These are phyloP conservation scores for fission yeast (Schizosaccharomyces pombe) DNA, from an alignment of 805 yeast genomes.

Conservation along the genomic window DNA sequence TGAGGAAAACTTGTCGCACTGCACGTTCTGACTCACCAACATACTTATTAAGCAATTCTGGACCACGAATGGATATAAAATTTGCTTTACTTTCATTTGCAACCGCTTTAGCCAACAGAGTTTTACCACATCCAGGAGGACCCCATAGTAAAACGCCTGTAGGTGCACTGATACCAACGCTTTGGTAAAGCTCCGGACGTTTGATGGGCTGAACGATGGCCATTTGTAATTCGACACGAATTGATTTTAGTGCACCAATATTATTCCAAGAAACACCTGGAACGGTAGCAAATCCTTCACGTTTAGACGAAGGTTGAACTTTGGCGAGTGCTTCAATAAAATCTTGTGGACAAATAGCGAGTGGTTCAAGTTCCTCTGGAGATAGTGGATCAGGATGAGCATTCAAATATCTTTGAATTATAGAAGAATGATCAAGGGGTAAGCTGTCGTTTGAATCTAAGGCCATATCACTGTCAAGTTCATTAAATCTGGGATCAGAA, in stretches of 20 bases:
- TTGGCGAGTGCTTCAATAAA: constrained; percentile 70
- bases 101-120: constrained; percentile 85
- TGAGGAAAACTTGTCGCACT: constrained; percentile 71
- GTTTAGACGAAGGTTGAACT: constrained; percentile 87
- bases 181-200: constrained; percentile 67
- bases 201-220: constrained; percentile 93
- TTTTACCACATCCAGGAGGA: constrained; percentile 98
- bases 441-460: neutral
- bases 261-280: constrained; percentile 93
- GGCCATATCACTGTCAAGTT: neutral
- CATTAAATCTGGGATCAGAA: neutral
- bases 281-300: constrained; percentile 96
- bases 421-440: constrained; percentile 15
- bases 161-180: constrained; percentile 88
- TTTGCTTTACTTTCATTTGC: constrained; percentile 94
- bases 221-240: constrained; percentile 80
- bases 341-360: constrained; percentile 57
- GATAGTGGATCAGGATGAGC: constrained; percentile 64
- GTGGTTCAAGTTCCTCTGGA: constrained; percentile 46
- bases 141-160: constrained; percentile 97
- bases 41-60: constrained; percentile 76
- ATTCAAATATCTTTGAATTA: constrained; percentile 47
- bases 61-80: constrained; percentile 87
- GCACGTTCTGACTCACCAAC: constrained; percentile 94
- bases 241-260: constrained; percentile 67